Conservation (phyloP, 768 basidiomycete genomes). For the Trametes villosa region DNA sequence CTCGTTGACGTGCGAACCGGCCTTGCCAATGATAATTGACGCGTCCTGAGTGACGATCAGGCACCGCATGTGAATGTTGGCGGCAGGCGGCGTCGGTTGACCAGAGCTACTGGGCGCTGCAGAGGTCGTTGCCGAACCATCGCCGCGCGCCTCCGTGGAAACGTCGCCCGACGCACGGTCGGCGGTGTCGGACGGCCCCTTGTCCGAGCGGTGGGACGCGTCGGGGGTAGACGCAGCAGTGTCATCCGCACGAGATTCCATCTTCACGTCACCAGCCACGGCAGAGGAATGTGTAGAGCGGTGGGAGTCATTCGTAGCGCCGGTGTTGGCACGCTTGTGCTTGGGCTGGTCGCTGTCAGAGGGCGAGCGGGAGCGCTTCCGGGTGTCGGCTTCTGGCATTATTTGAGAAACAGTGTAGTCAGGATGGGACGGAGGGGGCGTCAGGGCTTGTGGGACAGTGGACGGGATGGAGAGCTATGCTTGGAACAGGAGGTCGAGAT, state of each 20-base stretch:
- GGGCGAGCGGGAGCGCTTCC: slow-evolving; percentile 87
- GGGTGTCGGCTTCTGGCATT: slow-evolving; percentile 88
- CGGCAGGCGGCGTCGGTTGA: slow-evolving; percentile 60
- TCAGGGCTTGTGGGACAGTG: slow-evolving; percentile 34
- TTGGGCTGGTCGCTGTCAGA: slow-evolving; percentile 82
- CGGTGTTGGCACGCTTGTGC: slow-evolving; percentile 85
- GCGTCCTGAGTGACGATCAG: slow-evolving; percentile 99
- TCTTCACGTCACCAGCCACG: slow-evolving; percentile 60
- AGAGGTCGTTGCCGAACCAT: slow-evolving; percentile 49
- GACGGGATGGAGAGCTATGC: slow-evolving; percentile 21
- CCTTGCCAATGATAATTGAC: slow-evolving; percentile 98
- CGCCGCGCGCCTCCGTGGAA: slow-evolving; percentile 37
- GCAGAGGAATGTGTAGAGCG: slow-evolving; percentile 39
- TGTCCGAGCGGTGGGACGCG: slow-evolving; percentile 47
- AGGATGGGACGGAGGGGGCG: slow-evolving; percentile 32
- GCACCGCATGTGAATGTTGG: slow-evolving; percentile 95
- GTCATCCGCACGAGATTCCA: slow-evolving; percentile 51
- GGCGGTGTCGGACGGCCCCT: slow-evolving; percentile 38
- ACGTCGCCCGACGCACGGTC: slow-evolving; percentile 38
- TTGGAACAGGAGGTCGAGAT: slow-evolving; percentile 29
- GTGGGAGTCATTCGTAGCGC: slow-evolving; percentile 67
- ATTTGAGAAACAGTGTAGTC: slow-evolving; percentile 51
- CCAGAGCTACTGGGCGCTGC: slow-evolving; percentile 57
- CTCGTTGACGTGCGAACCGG: slow-evolving; percentile 95
- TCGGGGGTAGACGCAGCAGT: slow-evolving; percentile 61